Evolutionary conservation across 208 protist genomes (phyloP).

Genomic region (Wallacemonas sp.): DNA sequence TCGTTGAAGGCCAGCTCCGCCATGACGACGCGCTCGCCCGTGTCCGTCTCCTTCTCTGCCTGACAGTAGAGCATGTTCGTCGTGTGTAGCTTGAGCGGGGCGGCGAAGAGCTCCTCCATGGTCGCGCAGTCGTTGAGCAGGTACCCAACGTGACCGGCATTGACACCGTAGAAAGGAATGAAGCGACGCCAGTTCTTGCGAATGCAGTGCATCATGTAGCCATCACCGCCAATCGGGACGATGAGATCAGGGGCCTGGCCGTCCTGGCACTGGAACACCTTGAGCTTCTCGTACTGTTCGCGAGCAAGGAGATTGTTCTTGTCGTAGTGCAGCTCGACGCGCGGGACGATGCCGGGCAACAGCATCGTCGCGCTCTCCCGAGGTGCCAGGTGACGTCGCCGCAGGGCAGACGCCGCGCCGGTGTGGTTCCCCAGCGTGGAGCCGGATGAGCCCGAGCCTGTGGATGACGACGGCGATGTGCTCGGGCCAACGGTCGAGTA

Average conservation of each 20-base stretch:
- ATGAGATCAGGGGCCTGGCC: slow-evolving; percentile 86
- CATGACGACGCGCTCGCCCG: slow-evolving; percentile 62
- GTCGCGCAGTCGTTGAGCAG: slow-evolving; percentile 82
- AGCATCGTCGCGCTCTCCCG: slow-evolving; percentile 44
- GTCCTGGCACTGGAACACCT: slow-evolving; percentile 55
- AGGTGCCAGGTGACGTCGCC: slow-evolving; percentile 13
- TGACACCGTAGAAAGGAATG: slow-evolving; percentile 91
- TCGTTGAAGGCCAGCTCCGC: slow-evolving; percentile 91
- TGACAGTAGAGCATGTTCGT: slow-evolving; percentile 89
- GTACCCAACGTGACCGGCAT: slow-evolving; percentile 88
- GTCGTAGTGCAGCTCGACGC: slow-evolving; percentile 87
- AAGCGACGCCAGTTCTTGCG: slow-evolving; percentile 88
- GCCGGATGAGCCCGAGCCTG: slow-evolving; percentile 1
- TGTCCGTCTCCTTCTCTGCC: slow-evolving; percentile 67
- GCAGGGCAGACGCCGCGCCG: not conserved
- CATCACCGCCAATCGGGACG: slow-evolving; percentile 89
- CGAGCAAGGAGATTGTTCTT: slow-evolving; percentile 78
- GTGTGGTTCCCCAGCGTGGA: not conserved
- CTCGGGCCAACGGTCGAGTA: slow-evolving; percentile 14
- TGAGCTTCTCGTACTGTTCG: slow-evolving; percentile 81
- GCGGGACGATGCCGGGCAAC: slow-evolving; percentile 73
- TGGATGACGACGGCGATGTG: not conserved
- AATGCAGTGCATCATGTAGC: slow-evolving; percentile 93
- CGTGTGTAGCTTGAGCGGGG: slow-evolving; percentile 83
- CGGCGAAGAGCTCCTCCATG: slow-evolving; percentile 80